Conservation (phyloP, 2,329 filamentous ascomycete species). For the Coleophoma crateriformis region DNA sequence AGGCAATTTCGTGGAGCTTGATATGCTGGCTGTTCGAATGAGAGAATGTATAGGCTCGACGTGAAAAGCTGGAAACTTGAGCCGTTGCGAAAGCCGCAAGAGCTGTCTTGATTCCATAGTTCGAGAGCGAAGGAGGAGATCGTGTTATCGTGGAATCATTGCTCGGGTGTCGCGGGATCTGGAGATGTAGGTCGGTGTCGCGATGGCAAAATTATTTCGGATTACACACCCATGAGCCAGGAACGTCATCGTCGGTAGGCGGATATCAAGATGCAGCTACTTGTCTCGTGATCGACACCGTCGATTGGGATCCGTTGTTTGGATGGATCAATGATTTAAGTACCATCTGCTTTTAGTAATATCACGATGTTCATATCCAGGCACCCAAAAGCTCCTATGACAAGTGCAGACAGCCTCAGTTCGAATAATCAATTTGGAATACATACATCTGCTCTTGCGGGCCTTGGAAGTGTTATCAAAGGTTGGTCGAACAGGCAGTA, state of each 20-base stretch:
- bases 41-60: slow-evolving; percentile 7
- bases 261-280: background rate
- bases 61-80: slow-evolving; percentile 8
- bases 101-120: slow-evolving; percentile 21
- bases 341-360: no score
- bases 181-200: background rate
- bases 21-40: background rate
- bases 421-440: no score
- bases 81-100: slow-evolving; percentile 14
- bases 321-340: no score
- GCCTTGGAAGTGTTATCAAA: no score
- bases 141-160: slow-evolving; percentile 18
- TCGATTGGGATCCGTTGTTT: background rate
- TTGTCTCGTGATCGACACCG: background rate
- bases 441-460: no score
- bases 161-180: background rate
- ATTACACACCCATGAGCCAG: background rate
- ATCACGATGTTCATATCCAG: no score
- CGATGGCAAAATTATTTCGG: no score
- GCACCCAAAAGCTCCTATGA: no score
- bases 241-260: background rate
- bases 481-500: no score
- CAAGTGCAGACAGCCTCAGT: no score
- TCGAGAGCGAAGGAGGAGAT: background rate
- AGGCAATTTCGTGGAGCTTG: slow-evolving; percentile 2